These are phyloP conservation scores for Bretziella fagacearum DNA, from an alignment of 2,329 filamentous ascomycete genomes.

Conservation along the genomic window DNA sequence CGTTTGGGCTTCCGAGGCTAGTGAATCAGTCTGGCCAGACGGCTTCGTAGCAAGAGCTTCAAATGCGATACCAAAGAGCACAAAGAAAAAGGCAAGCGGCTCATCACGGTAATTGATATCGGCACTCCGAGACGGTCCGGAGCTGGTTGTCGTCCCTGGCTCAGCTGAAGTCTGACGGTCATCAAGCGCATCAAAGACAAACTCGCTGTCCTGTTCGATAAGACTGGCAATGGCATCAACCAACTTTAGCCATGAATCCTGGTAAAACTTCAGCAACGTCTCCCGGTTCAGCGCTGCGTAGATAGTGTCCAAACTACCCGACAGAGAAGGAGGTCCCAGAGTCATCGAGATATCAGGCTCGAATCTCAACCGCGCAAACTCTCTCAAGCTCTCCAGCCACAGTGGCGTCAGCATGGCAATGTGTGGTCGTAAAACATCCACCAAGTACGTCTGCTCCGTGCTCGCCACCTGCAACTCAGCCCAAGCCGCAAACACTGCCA, in stretches of 20 bases:
- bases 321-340: conserved; percentile 61
- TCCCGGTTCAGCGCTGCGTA: conserved; percentile 91
- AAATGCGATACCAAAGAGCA: conserved; percentile 89
- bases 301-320: conserved; percentile 77
- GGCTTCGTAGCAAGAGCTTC: conserved; percentile 66
- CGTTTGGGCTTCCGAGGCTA: conserved; percentile 60
- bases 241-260: conserved; percentile 90
- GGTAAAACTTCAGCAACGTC: conserved; percentile 86
- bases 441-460: conserved; percentile 74
- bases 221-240: conserved; percentile 94
- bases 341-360: conserved; percentile 95
- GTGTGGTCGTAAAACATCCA: conserved; percentile 76
- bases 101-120: conserved; percentile 98
- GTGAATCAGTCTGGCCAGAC: conserved; percentile 32
- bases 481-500: conserved; percentile 94
- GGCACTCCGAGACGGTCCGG: conserved; percentile 23
- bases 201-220: conserved; percentile 93
- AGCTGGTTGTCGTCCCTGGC: background rate
- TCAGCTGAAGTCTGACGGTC: conserved; percentile 47
- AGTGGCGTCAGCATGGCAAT: conserved; percentile 79
- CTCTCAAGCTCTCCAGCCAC: conserved; percentile 82
- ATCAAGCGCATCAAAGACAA: conserved; percentile 92
- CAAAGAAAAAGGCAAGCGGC: conserved; percentile 96
- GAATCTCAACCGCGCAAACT: conserved; percentile 84
- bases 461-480: conserved; percentile 93